Base-by-base conservation (phyloP, 2,329 filamentous ascomycete genomes). In the Colletotrichum costaricense region DNA sequence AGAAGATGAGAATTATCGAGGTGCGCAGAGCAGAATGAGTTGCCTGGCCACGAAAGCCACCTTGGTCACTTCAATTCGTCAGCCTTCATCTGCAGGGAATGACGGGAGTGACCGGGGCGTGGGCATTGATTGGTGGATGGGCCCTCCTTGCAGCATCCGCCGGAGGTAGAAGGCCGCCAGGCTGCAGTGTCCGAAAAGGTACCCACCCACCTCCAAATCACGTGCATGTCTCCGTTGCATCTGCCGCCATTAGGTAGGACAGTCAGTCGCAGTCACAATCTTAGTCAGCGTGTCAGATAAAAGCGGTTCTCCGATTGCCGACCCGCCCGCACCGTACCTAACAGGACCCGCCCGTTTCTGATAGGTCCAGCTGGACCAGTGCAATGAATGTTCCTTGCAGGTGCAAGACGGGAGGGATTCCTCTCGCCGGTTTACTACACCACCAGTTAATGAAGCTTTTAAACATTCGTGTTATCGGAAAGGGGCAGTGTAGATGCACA, bases 1-100 rank as follows among this genome's bases (percentile, higher is more conserved):
- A 54, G 26, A 54, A 22, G 28, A 9, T 35, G 30, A 33, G 42
- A 49, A 49, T 22, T 63, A 49, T 63, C 62, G 22, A 59, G 33
- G 46, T 46, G 30, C 42, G 19, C 22, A 67, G 57, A 22, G 42
- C n/a, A 49, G 38, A 49, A 7, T 42, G 19, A n/a, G 42, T 19
- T 49, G 42, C 42, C 42, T 49, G 42, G 69, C 28, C 57, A 72
- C 30, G 30, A 28, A 64, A 16, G 62, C 62, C 30, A 65, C 49
- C 60, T 65, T 70, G 66, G 70, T 62, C 70, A 70, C 14, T 54
- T 54, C 28, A 24, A 63, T 60, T 73, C 70, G 66, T 73, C 60
- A 73, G 70, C 67, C 62, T 70, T 65, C 59, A 49, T 22, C 52
- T 67, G 63, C 70, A 73, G 70, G 67, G 70, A 73, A 69, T 33